Percentiles rank a stretch among this genome's conserved stretches.
phyloP scores from a whole-genome alignment of 2,329 filamentous ascomycete species.

The Fusarium citri region DNA sequence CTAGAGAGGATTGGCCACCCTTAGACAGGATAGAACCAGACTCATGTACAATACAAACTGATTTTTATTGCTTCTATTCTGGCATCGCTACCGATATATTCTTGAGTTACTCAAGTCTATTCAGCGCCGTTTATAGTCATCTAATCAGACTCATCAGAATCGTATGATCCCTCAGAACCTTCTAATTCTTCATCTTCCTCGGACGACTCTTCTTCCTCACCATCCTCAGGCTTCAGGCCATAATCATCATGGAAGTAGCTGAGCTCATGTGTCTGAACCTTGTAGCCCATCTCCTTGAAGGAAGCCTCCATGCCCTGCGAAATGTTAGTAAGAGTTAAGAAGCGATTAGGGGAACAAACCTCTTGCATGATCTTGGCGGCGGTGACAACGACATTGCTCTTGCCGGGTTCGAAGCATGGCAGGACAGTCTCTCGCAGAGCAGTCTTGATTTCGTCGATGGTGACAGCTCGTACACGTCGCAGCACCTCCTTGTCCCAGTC shows the following conservation, averaged over 20 bases:
- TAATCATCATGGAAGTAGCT: conserved; percentile 91
- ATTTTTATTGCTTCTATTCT: conserved; percentile 20
- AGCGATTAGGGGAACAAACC: conserved; percentile 62
- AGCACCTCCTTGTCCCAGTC: conserved; percentile 84
- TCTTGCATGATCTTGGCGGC: conserved; percentile 88
- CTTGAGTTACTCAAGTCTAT: conserved; percentile 29
- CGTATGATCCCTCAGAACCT: conserved; percentile 48
- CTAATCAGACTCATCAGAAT: conserved; percentile 47
- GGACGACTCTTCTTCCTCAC: conserved; percentile 64
- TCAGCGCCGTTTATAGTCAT: conserved; percentile 17
- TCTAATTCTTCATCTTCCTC: conserved; percentile 57
- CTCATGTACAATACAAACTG: conserved; percentile 39
- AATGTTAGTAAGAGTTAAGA: conserved; percentile 17
- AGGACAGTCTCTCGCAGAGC: conserved; percentile 81
- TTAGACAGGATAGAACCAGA: conserved; percentile 29
- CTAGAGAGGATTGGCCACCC: conserved; percentile 17
- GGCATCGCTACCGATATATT: conserved; percentile 39
- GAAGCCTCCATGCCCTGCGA: conserved; percentile 77
- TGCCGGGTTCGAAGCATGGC: conserved; percentile 82
- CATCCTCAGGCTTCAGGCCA: conserved; percentile 77
- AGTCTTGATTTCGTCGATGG: conserved; percentile 78
- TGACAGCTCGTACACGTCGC: conserved; percentile 80
- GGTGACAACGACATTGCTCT: conserved; percentile 87
- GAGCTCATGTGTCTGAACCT: conserved; percentile 77
- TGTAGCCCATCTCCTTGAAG: conserved; percentile 82